phyloP scores from a whole-genome alignment of 257 asterid species.

The Nicotiana benthamiana region DNA sequence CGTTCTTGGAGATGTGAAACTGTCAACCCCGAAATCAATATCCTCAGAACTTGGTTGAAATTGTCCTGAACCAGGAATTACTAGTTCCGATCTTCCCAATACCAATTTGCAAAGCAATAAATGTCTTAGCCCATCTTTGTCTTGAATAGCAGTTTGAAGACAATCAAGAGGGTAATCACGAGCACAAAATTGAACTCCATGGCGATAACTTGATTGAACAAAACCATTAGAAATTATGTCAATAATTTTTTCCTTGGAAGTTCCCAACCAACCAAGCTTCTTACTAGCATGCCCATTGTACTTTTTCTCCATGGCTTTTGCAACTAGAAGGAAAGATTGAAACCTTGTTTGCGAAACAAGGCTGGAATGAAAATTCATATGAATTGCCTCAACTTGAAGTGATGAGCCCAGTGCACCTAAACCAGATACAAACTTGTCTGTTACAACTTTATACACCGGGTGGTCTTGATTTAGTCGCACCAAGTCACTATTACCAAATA shows the following conservation, averaged over 20 bases:
- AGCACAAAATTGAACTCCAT: slow-evolving; percentile 18
- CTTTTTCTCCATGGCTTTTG: not conserved
- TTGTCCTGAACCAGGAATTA: slow-evolving; percentile 19
- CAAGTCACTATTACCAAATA: not conserved
- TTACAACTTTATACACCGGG: not conserved
- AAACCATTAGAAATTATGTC: slow-evolving; percentile 20
- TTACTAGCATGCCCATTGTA: slow-evolving; percentile 4
- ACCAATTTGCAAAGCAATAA: slow-evolving; percentile 13
- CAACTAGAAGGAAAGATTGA: not conserved
- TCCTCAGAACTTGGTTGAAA: slow-evolving; percentile 17
- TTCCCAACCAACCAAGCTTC: slow-evolving; percentile 24
- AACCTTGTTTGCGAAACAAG: slow-evolving; percentile 3
- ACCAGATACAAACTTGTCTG: not conserved
- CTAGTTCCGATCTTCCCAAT: slow-evolving; percentile 18
- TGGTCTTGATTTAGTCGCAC: slow-evolving; percentile 1
- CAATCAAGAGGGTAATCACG: not conserved
- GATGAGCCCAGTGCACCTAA: slow-evolving; percentile 6
- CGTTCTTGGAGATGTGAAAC: slow-evolving; percentile 15
- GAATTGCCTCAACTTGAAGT: slow-evolving; percentile 14
- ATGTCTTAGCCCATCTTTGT: slow-evolving; percentile 12
- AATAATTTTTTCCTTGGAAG: slow-evolving; percentile 17
- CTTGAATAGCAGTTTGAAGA: not conserved
- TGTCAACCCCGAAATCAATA: slow-evolving; percentile 26
- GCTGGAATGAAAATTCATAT: not conserved
- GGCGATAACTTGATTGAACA: slow-evolving; percentile 13